Conservation (phyloP, 2,329 filamentous ascomycete genomes). For the Ceratocystis huliohia region DNA sequence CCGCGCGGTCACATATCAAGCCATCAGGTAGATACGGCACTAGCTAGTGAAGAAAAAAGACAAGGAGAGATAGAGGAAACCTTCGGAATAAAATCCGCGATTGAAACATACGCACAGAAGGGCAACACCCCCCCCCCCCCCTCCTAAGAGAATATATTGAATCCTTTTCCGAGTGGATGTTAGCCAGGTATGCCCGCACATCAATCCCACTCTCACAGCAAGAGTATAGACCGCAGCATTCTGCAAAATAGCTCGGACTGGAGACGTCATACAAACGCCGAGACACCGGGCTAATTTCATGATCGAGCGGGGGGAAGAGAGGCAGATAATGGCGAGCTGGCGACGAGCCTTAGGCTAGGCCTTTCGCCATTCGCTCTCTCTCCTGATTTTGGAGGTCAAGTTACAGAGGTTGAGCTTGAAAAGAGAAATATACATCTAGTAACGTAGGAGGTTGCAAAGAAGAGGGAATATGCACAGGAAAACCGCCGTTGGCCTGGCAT, state of each 20-base stretch:
- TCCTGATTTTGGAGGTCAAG: background rate
- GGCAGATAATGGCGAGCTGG: background rate
- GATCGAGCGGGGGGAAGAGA: background rate
- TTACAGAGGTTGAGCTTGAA: background rate
- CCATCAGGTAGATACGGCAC: background rate
- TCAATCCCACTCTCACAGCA: background rate
- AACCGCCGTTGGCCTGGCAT: background rate
- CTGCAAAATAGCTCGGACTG: background rate
- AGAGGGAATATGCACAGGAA: background rate
- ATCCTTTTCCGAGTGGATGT: background rate
- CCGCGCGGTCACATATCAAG: conserved; percentile 4
- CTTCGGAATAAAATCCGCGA: conserved; percentile 6
- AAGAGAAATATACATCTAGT: background rate
- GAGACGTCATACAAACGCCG: conserved; percentile 8
- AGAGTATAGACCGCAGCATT: background rate
- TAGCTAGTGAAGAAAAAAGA: conserved; percentile 2
- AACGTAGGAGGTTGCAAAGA: background rate
- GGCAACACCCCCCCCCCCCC: too few species aligned
- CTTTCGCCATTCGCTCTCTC: background rate
- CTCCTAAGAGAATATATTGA: conserved; percentile 4
- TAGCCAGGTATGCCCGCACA: background rate
- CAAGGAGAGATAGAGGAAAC: background rate
- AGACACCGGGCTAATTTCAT: conserved; percentile 4
- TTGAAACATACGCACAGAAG: background rate
- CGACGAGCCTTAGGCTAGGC: background rate